Evolutionary conservation across 2,329 filamentous ascomycete species (phyloP).

Genomic region (Neoscytalidium dimidiatum): DNA sequence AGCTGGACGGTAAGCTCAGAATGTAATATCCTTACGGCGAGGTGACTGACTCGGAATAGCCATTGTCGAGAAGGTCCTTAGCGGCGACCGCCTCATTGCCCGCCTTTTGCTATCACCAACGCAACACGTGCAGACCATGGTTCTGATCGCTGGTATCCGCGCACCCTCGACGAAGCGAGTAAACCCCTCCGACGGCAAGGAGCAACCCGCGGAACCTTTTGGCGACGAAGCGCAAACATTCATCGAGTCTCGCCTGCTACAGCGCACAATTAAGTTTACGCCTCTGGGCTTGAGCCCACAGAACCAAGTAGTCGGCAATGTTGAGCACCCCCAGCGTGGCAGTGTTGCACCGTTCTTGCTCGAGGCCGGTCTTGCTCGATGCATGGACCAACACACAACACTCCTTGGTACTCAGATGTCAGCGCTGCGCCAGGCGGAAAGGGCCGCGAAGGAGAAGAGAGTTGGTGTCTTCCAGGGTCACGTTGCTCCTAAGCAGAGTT

Average conservation of each 20-base stretch:
- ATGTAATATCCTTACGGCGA: no score
- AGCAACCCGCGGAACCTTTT: slow-evolving; percentile 82
- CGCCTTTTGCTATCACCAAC: slow-evolving; percentile 78
- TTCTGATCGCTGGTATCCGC: slow-evolving; percentile 85
- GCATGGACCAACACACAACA: slow-evolving; percentile 94
- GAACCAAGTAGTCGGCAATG: slow-evolving; percentile 82
- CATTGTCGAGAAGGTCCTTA: slow-evolving; percentile 87
- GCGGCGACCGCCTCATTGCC: slow-evolving; percentile 85
- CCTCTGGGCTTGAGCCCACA: slow-evolving; percentile 87
- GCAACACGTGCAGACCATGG: slow-evolving; percentile 86
- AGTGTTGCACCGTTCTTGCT: slow-evolving; percentile 92
- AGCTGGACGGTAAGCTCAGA: slow-evolving; percentile 63
- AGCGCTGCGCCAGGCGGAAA: slow-evolving; percentile 80
- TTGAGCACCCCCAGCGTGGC: slow-evolving; percentile 80
- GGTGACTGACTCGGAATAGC: slow-evolving; percentile 31
- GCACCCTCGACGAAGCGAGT: slow-evolving; percentile 86
- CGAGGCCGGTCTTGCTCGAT: slow-evolving; percentile 84
- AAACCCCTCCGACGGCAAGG: slow-evolving; percentile 74
- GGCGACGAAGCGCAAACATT: slow-evolving; percentile 88
- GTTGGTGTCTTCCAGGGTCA: slow-evolving; percentile 81
- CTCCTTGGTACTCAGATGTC: slow-evolving; percentile 89
- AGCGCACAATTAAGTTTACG: slow-evolving; percentile 80
- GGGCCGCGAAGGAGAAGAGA: slow-evolving; percentile 74
- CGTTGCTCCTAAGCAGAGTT: slow-evolving; percentile 63
- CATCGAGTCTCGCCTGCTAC: slow-evolving; percentile 81